These are phyloP conservation scores for Malus hybrid DNA, from an alignment of 331 rosid species.

Conservation along the genomic window DNA sequence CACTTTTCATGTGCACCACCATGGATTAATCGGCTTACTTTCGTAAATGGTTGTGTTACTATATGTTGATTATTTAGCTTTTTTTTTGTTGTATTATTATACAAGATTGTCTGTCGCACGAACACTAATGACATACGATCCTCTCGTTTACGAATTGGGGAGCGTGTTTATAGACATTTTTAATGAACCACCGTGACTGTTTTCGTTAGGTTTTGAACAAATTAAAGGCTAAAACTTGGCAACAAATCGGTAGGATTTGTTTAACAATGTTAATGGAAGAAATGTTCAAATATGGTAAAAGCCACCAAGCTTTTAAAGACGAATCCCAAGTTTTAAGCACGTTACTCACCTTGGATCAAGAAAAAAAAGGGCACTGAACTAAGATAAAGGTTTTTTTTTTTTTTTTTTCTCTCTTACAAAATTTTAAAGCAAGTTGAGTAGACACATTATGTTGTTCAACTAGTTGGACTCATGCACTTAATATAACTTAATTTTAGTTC, in stretches of 20 bases:
- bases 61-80: neutral
- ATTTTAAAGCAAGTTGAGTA: no score
- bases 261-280: neutral
- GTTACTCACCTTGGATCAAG: neutral
- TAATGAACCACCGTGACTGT: neutral
- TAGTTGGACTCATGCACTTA: no score
- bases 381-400: no score
- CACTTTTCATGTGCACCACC: no score
- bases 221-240: neutral
- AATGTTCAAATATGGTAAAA: neutral
- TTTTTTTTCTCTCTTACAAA: no score
- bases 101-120: neutral
- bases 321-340: no score
- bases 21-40: no score
- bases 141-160: neutral
- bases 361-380: no score
- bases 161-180: neutral
- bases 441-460: no score
- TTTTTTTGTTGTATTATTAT: neutral
- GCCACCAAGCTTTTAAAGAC: neutral
- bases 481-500: no score
- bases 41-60: neutral
- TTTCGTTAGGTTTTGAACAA: neutral
- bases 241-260: neutral
- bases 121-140: neutral